Base-by-base conservation (phyloP, 2,329 filamentous ascomycete genomes). In the Aureobasidium sp. region DNA sequence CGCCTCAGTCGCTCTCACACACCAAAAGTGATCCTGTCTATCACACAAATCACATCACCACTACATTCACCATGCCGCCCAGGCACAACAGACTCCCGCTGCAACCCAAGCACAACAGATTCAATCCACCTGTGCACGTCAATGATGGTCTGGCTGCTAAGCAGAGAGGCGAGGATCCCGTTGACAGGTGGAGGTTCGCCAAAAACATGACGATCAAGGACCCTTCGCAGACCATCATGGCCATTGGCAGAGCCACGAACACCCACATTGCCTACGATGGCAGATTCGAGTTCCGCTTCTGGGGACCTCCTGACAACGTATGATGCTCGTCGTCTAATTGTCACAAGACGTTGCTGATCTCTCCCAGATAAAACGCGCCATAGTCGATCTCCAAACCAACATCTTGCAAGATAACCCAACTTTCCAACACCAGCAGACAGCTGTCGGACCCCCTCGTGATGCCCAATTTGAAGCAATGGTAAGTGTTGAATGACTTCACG, bases 371-470 rank as follows among this genome's bases (percentile, higher is more conserved):
- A 17, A 29, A 38, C 23, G 35, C 4, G 55, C 55, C 17, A 58
- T 17, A 35, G 31, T 33, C 21, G 37, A 35, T 21, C 40, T 57
- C 17, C n/a, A 23, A 4, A 57, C 40, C 38, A 45, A 58, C 25
- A 31, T 58, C 17, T 15, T 31, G 21, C 55, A 58, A 21, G 43
- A 58, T 21, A 58, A 58, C 8, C 55, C 55, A 4, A 58, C 42
- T 3, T 58, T 47, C n/a, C 31, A 29, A 23, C 33, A 40, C 25
- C 55, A 49, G 17, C 6, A 27, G 11, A 4, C 11, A 31, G 9
- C 4, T 10, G 6, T 27, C 19, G 43, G 55, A 2, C 55, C 55
- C 21, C n/a, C 43, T 29, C 31, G 27, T 7, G 55, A 49, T 49
- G 33, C 43, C 8, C 19, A n/a, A 0, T 58, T 58, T 5, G 43